These are phyloP conservation scores for Craterostigma plantagineum DNA, from an alignment of 257 asterid species.

Conservation along the genomic window DNA sequence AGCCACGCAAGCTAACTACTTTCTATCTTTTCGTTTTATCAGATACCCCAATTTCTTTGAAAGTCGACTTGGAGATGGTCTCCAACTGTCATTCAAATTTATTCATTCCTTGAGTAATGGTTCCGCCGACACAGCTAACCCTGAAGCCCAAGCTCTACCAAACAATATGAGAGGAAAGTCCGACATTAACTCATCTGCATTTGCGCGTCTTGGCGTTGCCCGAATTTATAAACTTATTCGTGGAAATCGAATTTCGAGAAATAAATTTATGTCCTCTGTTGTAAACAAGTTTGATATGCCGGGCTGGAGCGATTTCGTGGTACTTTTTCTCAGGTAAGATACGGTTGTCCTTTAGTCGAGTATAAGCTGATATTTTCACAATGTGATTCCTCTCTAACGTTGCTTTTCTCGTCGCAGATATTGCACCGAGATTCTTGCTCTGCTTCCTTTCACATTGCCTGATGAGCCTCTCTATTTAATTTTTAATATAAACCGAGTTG, in stretches of 20 bases:
- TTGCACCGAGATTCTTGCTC: constrained; percentile 83
- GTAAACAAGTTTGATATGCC: constrained; percentile 82
- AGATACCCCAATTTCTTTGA: constrained; percentile 96
- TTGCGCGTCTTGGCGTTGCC: constrained; percentile 78
- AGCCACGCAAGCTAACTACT: constrained; percentile 12
- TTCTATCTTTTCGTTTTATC: constrained; percentile 17
- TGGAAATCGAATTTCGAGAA: constrained; percentile 73
- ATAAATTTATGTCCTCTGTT: constrained; percentile 86
- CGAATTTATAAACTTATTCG: constrained; percentile 96
- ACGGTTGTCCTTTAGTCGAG: background rate
- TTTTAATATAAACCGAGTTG: constrained; percentile 68
- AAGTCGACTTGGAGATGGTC: constrained; percentile 97
- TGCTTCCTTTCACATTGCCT: constrained; percentile 71
- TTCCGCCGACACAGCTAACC: constrained; percentile 20
- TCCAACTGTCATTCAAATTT: constrained; percentile 75
- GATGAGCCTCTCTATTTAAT: constrained; percentile 96
- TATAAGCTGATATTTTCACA: background rate
- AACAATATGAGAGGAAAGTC: constrained; percentile 42
- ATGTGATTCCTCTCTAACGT: constrained; percentile 8
- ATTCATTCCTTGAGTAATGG: constrained; percentile 53
- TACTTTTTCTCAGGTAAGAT: constrained; percentile 64
- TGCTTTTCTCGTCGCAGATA: constrained; percentile 40
- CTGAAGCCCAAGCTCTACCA: constrained; percentile 22
- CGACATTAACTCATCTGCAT: constrained; percentile 32
- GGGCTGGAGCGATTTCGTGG: constrained; percentile 33